Evolutionary conservation across 2,329 filamentous ascomycete genomes (phyloP), one percentile per base, ranked within the genome.

Genomic region (Ophiognomonia clavigignenti-juglandacearum): DNA sequence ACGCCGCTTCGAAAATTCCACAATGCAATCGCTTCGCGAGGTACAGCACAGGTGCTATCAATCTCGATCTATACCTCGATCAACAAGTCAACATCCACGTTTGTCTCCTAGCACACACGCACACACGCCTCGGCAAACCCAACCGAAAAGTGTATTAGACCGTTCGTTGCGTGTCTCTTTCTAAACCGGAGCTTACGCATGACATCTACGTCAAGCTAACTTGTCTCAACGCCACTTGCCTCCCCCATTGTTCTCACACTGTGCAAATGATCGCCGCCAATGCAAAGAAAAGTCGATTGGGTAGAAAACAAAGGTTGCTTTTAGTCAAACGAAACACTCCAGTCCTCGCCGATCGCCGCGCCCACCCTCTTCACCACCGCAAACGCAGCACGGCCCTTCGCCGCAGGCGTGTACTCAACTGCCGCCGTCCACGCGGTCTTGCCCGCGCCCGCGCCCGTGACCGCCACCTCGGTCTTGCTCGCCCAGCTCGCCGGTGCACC

Each of bases 401-500:
- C 64, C 2, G 72, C 74, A 23, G 72, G 65, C 51, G 69, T 65
- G 60, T 78, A 91, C 54, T 80, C 78, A 35, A 87, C 72, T 50
- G 84, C 68, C 11, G 77, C 75, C 3, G 75, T 76, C 61, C 76
- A 75, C n/a, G n/a, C n/a, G 8, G 64, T 74, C 59, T 73, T 70
- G 39, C 76, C 77, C n/a, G n/a, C n/a, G 24, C 45, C 49, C 47
- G 72, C 74, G 26, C 72, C 72, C 61, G 73, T 70, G 44, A 78
- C 75, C 58, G 64, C 76, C 1, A 83, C 83, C 54, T 72, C 75
- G 53, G 67, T 73, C 70, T 80, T 85, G 40, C 69, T 70, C 53
- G 77, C 77, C 91, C 90, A 96, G 18, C 70, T 67, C 27, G 75
- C 71, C 1, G 89, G 87, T 3, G 88, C 88, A 37, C 88, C 88